These are phyloP conservation scores for Picea abies DNA, from an alignment of 83 land plant genomes.

Conservation along the genomic window DNA sequence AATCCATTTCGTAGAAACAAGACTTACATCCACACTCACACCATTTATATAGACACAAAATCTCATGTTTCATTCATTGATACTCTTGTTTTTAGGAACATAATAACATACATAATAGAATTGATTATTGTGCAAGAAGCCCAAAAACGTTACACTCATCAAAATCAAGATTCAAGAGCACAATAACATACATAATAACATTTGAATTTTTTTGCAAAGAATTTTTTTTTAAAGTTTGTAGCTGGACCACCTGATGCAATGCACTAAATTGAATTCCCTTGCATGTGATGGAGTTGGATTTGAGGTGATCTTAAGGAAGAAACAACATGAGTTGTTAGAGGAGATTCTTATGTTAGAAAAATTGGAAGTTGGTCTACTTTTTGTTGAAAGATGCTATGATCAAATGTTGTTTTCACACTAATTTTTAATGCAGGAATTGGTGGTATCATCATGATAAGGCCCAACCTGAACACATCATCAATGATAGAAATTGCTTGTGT, in stretches of 20 bases:
- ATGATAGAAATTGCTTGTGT: constrained; percentile 39
- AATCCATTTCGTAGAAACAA: no score
- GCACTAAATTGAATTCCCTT: constrained; percentile 78
- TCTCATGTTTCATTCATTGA: no score
- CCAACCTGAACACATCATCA: constrained; percentile 91
- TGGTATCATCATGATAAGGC: constrained; percentile 34
- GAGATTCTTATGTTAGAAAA: constrained; percentile 72
- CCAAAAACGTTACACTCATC: no score
- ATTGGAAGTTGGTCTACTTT: constrained; percentile 88
- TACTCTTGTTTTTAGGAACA: no score
- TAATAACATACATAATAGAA: no score
- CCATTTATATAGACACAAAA: no score
- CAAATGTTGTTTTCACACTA: constrained; percentile 72
- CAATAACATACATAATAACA: background rate
- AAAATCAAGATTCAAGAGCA: no score
- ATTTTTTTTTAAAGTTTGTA: constrained; percentile 86
- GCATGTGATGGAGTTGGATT: constrained; percentile 82
- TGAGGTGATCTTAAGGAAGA: constrained; percentile 68
- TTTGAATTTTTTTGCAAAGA: constrained; percentile 86
- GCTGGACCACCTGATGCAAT: constrained; percentile 95
- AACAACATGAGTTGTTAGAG: constrained; percentile 60
- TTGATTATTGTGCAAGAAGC: no score
- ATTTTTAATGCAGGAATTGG: constrained; percentile 62
- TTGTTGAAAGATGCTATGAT: constrained; percentile 78
- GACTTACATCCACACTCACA: no score